Base-by-base conservation (phyloP, 2,329 filamentous ascomycete species). In the Penicillium crustosum region DNA sequence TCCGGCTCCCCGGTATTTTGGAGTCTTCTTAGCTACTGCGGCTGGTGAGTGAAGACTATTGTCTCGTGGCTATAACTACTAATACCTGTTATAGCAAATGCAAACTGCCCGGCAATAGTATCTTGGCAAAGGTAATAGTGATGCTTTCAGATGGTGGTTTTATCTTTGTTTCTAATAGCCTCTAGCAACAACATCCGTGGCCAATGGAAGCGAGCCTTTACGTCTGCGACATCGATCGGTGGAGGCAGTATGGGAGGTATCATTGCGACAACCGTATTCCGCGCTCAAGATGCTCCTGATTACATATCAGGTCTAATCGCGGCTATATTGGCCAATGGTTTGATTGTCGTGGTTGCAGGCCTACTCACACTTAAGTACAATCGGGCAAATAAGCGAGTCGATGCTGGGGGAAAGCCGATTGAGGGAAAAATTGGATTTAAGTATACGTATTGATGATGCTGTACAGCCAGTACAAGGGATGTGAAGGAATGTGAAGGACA, bases 121-220 rank as follows among this genome's bases (percentile, higher is more conserved):
- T 85, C 50, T 84, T 94, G 78, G 83, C 89, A 4, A 91, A 90
- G 78, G 89, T 92, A 77, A 38, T 13, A 21, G 2, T 3, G 6
- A 42, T 21, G 15, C 13, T 41, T 33, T 27, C 15, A 10, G 42
- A 53, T 8, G 27, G 4, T 55, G 7, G 17, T 43, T 6, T 19
- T 23, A 4, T 48, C 13, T 35, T 29, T 5, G 6, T 12, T 21
- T 52, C 55, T 53, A 13, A 49, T 43, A 9, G 8, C 21, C 9
- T 23, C 27, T 55, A 88, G 89, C 45, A 93, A 93, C 77, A 94
- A 93, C 73, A 88, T 94, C 68, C 85, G 89, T 51, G 90, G 90
- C 0, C 89, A 93, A 77, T 93, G 90, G 89, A 93, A 93, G 79
- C 86, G 90, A 47, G 89, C 89, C 1, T 87, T 93, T 66, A 87